Evolutionary conservation across 345 rosid genomes (phyloP).

Genomic region (Rhizophora apiculata): DNA sequence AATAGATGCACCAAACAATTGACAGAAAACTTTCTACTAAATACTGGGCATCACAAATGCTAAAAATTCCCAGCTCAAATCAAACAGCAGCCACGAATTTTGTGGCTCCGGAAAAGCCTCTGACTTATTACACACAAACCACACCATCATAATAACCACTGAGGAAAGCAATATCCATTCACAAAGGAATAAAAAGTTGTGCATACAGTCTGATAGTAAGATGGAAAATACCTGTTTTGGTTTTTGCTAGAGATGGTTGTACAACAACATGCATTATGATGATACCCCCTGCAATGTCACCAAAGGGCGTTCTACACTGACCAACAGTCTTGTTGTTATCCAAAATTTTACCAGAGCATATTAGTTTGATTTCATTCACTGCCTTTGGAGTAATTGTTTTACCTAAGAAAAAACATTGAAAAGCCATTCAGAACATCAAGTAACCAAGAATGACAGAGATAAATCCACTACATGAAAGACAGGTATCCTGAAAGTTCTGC

Average conservation of each 20-base stretch:
- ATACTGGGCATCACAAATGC: neutral
- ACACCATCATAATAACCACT: too few species aligned
- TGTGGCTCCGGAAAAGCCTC: neutral
- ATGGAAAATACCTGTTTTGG: slow-evolving; percentile 59
- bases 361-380: slow-evolving; percentile 80
- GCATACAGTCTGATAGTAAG: neutral
- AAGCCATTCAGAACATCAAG: neutral
- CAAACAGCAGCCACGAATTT: neutral
- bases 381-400: slow-evolving; percentile 73
- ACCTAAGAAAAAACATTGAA: slow-evolving; percentile 36
- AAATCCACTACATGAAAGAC: slow-evolving; percentile 4
- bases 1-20: neutral
- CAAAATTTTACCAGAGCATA: slow-evolving; percentile 84
- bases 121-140: neutral
- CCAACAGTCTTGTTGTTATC: slow-evolving; percentile 83
- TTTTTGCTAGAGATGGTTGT: slow-evolving; percentile 67
- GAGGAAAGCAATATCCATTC: neutral
- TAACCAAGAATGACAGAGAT: neutral
- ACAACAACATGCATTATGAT: slow-evolving; percentile 97
- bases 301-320: slow-evolving; percentile 77
- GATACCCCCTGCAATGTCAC: slow-evolving; percentile 61
- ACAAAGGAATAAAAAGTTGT: neutral
- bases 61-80: neutral
- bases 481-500: neutral
- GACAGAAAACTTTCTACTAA: neutral